Conservation (phyloP, 2,329 filamentous ascomycete genomes). For the Acrocalymma vagum region DNA sequence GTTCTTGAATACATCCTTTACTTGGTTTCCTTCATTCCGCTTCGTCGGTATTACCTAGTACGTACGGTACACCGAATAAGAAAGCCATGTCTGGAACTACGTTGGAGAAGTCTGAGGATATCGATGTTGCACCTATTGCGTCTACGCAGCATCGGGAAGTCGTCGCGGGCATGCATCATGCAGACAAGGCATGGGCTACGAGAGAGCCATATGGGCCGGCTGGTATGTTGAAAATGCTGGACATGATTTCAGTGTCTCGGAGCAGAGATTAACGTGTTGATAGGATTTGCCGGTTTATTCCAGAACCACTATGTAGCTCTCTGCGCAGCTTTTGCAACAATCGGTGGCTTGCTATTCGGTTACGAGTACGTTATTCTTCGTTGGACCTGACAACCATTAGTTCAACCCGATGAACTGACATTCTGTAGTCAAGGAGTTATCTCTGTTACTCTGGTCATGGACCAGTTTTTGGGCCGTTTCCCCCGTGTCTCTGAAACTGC, state of each 20-base stretch:
- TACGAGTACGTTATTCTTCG: conserved; percentile 48
- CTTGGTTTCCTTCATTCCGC: no score
- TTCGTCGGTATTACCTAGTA: no score
- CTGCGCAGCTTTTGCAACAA: conserved; percentile 60
- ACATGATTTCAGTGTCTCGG: not conserved
- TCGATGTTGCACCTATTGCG: conserved; percentile 25
- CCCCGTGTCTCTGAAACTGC: conserved; percentile 52
- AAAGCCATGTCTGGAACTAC: conserved; percentile 10
- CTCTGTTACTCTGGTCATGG: conserved; percentile 60
- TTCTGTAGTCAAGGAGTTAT: conserved; percentile 51
- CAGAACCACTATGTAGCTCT: conserved; percentile 59
- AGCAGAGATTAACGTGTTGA: conserved; percentile 7
- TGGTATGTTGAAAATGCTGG: conserved; percentile 25
- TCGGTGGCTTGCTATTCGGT: conserved; percentile 61
- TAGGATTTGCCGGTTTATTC: conserved; percentile 58
- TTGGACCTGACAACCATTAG: not conserved
- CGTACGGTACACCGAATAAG: no score
- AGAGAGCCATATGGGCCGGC: conserved; percentile 41
- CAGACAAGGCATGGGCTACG: conserved; percentile 17
- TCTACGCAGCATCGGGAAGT: conserved; percentile 30
- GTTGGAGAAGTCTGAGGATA: conserved; percentile 23
- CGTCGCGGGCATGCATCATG: conserved; percentile 19
- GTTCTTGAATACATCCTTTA: no score
- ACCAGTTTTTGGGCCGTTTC: conserved; percentile 59
- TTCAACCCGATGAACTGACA: not conserved